Percentiles rank a stretch among this genome's conserved stretches.
phyloP scores from a whole-genome alignment of 345 rosid genomes.

The Populus pruinosa region DNA sequence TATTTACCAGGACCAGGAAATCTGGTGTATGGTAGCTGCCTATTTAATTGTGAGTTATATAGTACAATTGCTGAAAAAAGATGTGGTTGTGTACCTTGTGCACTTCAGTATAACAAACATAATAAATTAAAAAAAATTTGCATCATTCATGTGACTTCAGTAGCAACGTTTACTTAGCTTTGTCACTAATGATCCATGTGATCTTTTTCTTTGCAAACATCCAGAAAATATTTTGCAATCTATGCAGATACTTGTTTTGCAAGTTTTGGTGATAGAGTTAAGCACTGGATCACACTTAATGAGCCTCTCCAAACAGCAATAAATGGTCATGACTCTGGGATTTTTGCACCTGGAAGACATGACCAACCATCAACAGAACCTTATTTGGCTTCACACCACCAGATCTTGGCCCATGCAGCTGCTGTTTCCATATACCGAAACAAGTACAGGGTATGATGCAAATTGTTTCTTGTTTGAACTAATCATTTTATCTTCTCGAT shows the following conservation, averaged over 20 bases:
- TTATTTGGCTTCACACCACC: constrained; percentile 27
- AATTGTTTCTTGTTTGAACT: background rate
- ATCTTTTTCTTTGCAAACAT: constrained; percentile 24
- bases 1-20: background rate
- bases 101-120: background rate
- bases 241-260: constrained; percentile 33
- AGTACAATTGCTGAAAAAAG: background rate
- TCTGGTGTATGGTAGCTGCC: background rate
- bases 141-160: too few species aligned
- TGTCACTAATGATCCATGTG: constrained; percentile 4
- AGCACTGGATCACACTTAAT: constrained; percentile 31
- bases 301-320: constrained; percentile 28
- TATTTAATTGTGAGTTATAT: background rate
- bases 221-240: constrained; percentile 72
- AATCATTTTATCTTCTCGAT: background rate
- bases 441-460: constrained; percentile 18
- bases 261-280: constrained; percentile 29
- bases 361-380: constrained; percentile 19
- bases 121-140: too few species aligned
- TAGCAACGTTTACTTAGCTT: background rate
- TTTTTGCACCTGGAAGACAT: constrained; percentile 27
- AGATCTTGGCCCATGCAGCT: constrained; percentile 27
- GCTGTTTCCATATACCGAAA: constrained; percentile 27
- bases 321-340: constrained; percentile 21
- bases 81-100: background rate